Percentiles rank a stretch among this genome's conserved stretches.
phyloP scores from a whole-genome alignment of 345 rosid species.

The Garcia nutans region DNA sequence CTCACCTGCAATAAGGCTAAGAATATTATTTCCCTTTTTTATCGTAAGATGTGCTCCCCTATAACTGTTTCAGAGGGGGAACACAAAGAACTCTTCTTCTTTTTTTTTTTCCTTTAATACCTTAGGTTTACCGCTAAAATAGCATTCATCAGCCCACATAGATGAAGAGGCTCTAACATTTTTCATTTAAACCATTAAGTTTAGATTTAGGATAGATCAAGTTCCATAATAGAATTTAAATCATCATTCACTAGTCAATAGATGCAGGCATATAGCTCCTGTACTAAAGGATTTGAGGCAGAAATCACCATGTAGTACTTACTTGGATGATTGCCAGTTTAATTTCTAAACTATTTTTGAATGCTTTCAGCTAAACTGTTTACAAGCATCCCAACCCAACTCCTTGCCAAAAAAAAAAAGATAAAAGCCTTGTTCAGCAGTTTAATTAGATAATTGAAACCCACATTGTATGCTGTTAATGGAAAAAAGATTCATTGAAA shows the following conservation, averaged over 20 bases:
- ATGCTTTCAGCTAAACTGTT: too few species aligned
- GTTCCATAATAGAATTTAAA: neutral
- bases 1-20: conserved; percentile 48
- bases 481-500: too few species aligned
- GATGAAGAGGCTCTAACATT: neutral
- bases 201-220: neutral
- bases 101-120: neutral
- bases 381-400: too few species aligned
- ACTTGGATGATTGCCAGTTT: neutral
- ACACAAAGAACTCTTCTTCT: neutral
- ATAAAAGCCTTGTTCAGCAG: too few species aligned
- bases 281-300: neutral
- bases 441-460: too few species aligned
- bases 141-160: neutral
- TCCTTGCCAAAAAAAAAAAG: too few species aligned
- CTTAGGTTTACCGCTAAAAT: neutral
- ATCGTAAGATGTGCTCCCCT: too few species aligned
- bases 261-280: neutral
- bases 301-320: neutral
- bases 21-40: neutral
- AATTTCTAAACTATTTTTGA: too few species aligned
- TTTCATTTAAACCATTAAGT: neutral
- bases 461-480: too few species aligned
- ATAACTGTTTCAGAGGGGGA: neutral
- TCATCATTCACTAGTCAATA: neutral